Base-by-base conservation (phyloP, 495 filamentous ascomycete genomes). In the Saxophila tyrrhenica region DNA sequence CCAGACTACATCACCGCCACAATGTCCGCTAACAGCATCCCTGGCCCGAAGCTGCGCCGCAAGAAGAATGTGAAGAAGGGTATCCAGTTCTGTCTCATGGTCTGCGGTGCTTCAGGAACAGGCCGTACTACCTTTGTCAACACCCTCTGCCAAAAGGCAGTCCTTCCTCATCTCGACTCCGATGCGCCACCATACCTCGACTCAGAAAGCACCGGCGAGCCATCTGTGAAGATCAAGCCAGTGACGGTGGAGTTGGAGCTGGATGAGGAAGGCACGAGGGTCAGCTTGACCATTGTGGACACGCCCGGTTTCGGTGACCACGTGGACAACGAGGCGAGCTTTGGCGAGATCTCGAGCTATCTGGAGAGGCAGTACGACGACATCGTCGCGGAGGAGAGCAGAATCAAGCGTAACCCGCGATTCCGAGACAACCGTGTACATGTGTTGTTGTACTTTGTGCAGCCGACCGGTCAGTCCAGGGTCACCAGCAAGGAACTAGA, bases 31-130 rank as follows among this genome's bases (percentile, higher is more conserved):
- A 46, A 47, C 44, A 46, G 11, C 35, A 53, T 44, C 17, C n/a
- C 24, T 29, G 50, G 56, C 45, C 52, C 90, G 70, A 89, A 94
- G 84, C 89, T 95, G 70, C 90, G 92, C 73, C 84, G 89, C 68
- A 98, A 98, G 90, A 98, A 98, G 82, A 96, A 97, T 79, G 91
- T 97, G 74, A 98, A 98, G 85, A 98, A 97, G 84, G 92, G 92
- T 62, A 96, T 98, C 66, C 94, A 97, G 78, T 98, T 98, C 78
- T 97, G 91, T 75, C 69, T 98, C 83, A 98, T 98, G 92, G 92
- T 98, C 62, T 97, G 94, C 70, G 92, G 92, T 74, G 91, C 92
- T 66, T 95, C 90, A 62, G 92, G 92, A 70, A 97, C 92, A 70
- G 92, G 92, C 58, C 86, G 92, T 68, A 98, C 92, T 50, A 98